These are phyloP conservation scores for Cephalotrichum gorgonifer DNA, from an alignment of 2,329 filamentous ascomycete species.

Conservation along the genomic window DNA sequence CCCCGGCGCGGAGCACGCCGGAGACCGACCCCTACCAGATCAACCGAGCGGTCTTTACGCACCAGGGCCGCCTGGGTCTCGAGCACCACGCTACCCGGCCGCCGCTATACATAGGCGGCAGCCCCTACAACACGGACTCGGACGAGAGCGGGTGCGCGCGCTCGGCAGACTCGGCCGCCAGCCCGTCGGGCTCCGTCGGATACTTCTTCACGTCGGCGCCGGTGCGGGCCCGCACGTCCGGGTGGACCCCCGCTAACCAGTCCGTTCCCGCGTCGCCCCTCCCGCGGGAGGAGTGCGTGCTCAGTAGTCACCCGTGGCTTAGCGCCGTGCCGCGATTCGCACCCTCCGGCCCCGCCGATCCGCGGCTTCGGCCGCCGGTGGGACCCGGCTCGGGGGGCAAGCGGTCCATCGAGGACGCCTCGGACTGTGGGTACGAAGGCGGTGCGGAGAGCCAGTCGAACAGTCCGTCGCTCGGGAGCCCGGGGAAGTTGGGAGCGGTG, in stretches of 20 bases:
- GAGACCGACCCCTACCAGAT: background rate
- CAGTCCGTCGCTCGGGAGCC: background rate
- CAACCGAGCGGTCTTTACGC: background rate
- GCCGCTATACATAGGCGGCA: constrained; percentile 11
- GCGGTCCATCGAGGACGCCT: background rate
- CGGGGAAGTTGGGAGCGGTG: too few species aligned
- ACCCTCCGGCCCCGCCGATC: constrained; percentile 3
- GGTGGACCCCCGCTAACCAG: constrained; percentile 19
- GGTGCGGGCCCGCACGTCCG: constrained; percentile 8
- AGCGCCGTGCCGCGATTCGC: constrained; percentile 31
- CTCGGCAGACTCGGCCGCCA: background rate
- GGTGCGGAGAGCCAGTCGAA: constrained; percentile 1
- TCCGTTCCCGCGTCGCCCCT: constrained; percentile 4
- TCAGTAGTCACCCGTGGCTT: constrained; percentile 28
- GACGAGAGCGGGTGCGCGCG: constrained; percentile 25
- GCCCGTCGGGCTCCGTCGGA: background rate
- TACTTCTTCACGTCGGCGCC: background rate
- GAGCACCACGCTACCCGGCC: too few species aligned
- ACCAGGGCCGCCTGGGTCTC: constrained; percentile 1
- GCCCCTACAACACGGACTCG: constrained; percentile 28
- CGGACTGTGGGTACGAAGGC: background rate
- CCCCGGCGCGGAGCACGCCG: constrained; percentile 1
- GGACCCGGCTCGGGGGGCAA: background rate
- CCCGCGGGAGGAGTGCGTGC: constrained; percentile 9
- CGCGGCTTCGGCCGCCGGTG: background rate